Conservation (phyloP, 768 basidiomycete species). For the Pleurotus tuber-regium region DNA sequence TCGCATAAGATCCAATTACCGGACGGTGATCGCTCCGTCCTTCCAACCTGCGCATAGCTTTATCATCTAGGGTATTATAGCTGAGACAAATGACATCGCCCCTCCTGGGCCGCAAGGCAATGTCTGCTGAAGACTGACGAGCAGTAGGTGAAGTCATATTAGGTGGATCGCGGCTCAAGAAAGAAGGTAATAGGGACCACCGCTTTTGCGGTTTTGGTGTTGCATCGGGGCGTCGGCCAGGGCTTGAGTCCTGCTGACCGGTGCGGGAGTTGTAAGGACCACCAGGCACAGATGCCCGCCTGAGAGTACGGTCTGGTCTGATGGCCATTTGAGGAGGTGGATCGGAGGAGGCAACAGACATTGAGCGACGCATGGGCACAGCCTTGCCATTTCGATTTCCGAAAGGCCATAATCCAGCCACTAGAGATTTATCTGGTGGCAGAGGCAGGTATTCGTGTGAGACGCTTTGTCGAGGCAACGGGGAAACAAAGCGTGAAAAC, state of each 20-base stretch:
- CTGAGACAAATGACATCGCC: conserved; percentile 74
- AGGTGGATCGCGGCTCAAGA: conserved; percentile 30
- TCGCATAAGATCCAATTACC: conserved; percentile 75
- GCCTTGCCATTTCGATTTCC: neutral
- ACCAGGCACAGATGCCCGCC: neutral
- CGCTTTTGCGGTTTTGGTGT: conserved; percentile 17
- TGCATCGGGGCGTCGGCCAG: conserved; percentile 14
- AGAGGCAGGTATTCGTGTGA: conserved; percentile 27
- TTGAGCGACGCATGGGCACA: conserved; percentile 1
- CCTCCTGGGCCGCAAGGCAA: conserved; percentile 34
- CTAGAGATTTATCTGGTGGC: conserved; percentile 14
- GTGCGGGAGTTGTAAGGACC: conserved; percentile 12
- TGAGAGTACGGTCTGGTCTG: neutral
- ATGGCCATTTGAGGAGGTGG: neutral
- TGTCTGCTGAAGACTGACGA: conserved; percentile 11
- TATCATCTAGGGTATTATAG: conserved; percentile 75
- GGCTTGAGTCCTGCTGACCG: neutral
- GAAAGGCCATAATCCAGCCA: conserved; percentile 3
- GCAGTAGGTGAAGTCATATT: conserved; percentile 16
- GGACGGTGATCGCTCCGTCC: conserved; percentile 84
- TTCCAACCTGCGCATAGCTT: conserved; percentile 69
- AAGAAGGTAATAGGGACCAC: conserved; percentile 44
- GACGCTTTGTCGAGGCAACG: conserved; percentile 7
- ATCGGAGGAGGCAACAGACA: conserved; percentile 8
- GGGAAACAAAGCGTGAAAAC: conserved; percentile 22